Percentiles rank a stretch among this genome's conserved stretches.
Conservation (phyloP, 73 alveolate species). For the Paramecium primaurelia region DNA sequence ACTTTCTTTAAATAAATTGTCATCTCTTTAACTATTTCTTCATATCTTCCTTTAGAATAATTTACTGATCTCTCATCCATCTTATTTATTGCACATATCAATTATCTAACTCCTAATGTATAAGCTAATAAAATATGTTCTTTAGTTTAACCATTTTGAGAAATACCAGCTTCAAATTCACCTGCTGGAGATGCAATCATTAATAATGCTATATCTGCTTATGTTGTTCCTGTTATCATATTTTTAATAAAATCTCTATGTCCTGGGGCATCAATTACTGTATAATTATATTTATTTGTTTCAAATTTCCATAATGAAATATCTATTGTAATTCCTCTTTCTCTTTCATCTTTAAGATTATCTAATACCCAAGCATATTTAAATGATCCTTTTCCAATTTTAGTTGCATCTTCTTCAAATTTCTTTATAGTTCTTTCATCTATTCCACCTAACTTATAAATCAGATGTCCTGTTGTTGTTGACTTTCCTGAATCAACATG, state of each 20-base stretch:
- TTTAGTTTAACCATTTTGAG: slow-evolving; percentile 87
- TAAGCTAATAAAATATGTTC: slow-evolving; percentile 91
- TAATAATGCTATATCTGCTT: slow-evolving; percentile 90
- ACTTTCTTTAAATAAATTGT: slow-evolving; percentile 66
- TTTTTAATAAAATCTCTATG: slow-evolving; percentile 88
- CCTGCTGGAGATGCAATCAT: slow-evolving; percentile 87
- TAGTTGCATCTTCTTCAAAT: slow-evolving; percentile 94
- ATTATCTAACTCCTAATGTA: slow-evolving; percentile 95
- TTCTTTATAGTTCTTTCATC: slow-evolving; percentile 90
- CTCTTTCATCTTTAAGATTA: slow-evolving; percentile 91
- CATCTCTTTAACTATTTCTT: slow-evolving; percentile 65
- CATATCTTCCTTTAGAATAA: slow-evolving; percentile 79
- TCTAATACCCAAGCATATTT: slow-evolving; percentile 95
- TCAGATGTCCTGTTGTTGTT: slow-evolving; percentile 91
- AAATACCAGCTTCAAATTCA: slow-evolving; percentile 93
- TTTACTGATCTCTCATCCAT: slow-evolving; percentile 83
- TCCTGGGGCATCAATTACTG: slow-evolving; percentile 97
- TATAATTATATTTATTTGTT: slow-evolving; percentile 82
- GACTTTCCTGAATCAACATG: slow-evolving; percentile 95
- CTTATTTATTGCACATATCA: slow-evolving; percentile 89
- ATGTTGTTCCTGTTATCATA: slow-evolving; percentile 94
- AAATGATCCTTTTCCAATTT: slow-evolving; percentile 87
- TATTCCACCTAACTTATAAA: slow-evolving; percentile 92
- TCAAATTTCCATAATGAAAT: slow-evolving; percentile 82
- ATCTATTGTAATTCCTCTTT: slow-evolving; percentile 94